phyloP scores from a whole-genome alignment of 495 filamentous ascomycete species.

The Penicillium angulare region DNA sequence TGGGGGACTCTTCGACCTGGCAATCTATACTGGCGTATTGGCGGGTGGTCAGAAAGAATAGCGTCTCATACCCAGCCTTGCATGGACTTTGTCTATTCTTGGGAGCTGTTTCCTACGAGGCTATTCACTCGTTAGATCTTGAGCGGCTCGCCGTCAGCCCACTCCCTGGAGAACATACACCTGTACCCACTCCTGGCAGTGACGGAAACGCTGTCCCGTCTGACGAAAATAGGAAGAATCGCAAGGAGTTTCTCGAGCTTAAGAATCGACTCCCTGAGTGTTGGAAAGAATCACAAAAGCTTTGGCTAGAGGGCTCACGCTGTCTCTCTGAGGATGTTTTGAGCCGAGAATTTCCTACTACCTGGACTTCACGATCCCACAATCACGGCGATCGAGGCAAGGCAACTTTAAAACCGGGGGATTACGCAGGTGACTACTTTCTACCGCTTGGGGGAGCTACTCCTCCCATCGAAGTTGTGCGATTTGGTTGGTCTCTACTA shows the following conservation, averaged over 20 bases:
- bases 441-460: conserved; percentile 42
- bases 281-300: conserved; percentile 39
- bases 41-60: conserved; percentile 41
- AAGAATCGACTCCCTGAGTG: conserved; percentile 40
- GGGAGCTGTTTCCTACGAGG: conserved; percentile 47
- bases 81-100: conserved; percentile 44
- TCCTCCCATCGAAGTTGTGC: conserved; percentile 46
- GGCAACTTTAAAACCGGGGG: conserved; percentile 29
- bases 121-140: conserved; percentile 44
- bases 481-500: conserved; percentile 43
- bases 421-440: conserved; percentile 43
- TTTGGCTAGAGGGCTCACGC: conserved; percentile 47
- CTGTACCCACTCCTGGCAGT: conserved; percentile 38
- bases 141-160: conserved; percentile 43
- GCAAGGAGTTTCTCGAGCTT: conserved; percentile 41
- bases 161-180: conserved; percentile 39
- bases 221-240: conserved; percentile 35
- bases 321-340: conserved; percentile 45
- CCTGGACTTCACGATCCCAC: conserved; percentile 43
- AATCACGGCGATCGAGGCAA: conserved; percentile 39
- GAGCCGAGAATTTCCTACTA: conserved; percentile 41
- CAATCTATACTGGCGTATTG: conserved; percentile 50
- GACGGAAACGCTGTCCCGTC: conserved; percentile 31
- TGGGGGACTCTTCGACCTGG: conserved; percentile 46
- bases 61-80: conserved; percentile 35